Base-by-base conservation (phyloP, 352 stramenopile species). In the Thalassiosira mediterranea region DNA sequence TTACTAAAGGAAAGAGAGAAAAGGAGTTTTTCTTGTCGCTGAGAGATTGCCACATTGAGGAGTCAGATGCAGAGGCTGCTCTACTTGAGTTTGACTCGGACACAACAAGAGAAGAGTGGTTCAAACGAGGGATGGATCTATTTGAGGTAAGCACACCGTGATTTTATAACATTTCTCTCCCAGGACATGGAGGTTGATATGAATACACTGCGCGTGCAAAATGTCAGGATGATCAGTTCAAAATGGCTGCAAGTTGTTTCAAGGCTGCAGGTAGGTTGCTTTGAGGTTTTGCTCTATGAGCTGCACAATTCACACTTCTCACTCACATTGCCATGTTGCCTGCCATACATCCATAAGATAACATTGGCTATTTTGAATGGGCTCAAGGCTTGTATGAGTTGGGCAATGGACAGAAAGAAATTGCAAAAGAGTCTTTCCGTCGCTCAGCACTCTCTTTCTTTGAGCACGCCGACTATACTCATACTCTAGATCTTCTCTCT, bases 211-310 rank as follows among this genome's bases (percentile, higher is more conserved):
- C n/a, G n/a, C n/a, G n/a, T n/a, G n/a, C n/a, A n/a, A n/a, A n/a
- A 13, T 42, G 34, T 42, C 34, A 70, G 28, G 52, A 79, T 62
- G 73, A 64, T 8, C 47, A 74, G 11, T 83, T 59, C 47, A 64
- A 74, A 62, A 62, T 77, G 46, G 73, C 73, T 42, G 51, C 59
- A 60, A 59, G 31, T 7, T 83, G 73, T 58, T 83, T 83, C 46
- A 75, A 71, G 23, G 58, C 42, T 47, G 66, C 73, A 26, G 67
- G 51, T 68, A 38, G 47, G 34, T 44, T 32, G 7, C 11, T 46
- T 48, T 62, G 4, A n/a, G n/a, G n/a, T n/a, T n/a, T n/a, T n/a
- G n/a, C n/a, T n/a, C n/a, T n/a, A n/a, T n/a, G n/a, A n/a, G n/a
- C n/a, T n/a, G n/a, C n/a, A n/a, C n/a, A n/a, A n/a, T n/a, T n/a